Evolutionary conservation across 2,329 filamentous ascomycete species (phyloP).

Genomic region (Thielaviopsis ethacetica): DNA sequence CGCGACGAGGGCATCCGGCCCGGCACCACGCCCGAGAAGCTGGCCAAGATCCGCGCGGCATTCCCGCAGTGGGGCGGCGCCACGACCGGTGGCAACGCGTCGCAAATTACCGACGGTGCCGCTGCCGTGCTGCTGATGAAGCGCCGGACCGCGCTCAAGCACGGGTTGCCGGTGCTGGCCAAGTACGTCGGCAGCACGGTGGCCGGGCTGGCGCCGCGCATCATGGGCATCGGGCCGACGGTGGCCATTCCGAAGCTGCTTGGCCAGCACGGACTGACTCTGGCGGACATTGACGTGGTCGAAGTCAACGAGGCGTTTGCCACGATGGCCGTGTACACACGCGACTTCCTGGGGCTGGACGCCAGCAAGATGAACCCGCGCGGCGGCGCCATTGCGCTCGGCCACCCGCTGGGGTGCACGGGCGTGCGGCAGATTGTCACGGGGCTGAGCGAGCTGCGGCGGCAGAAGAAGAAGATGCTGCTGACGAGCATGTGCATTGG

Average conservation of each 20-base stretch:
- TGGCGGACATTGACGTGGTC: slow-evolving; percentile 74
- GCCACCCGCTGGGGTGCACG: slow-evolving; percentile 67
- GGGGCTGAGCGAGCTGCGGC: slow-evolving; percentile 67
- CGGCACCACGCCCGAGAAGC: slow-evolving; percentile 69
- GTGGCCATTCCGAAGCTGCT: slow-evolving; percentile 71
- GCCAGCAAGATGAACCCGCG: slow-evolving; percentile 65
- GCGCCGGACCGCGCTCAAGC: slow-evolving; percentile 70
- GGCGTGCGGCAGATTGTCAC: slow-evolving; percentile 76
- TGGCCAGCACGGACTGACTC: slow-evolving; percentile 55
- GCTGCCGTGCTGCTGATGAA: slow-evolving; percentile 88
- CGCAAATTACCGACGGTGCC: slow-evolving; percentile 85
- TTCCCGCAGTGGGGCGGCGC: slow-evolving; percentile 79
- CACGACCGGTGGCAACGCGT: slow-evolving; percentile 86
- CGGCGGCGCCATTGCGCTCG: slow-evolving; percentile 69
- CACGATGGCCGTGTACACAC: slow-evolving; percentile 92
- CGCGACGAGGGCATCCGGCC: slow-evolving; percentile 82
- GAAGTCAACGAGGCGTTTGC: slow-evolving; percentile 98
- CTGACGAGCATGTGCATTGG: slow-evolving; percentile 82
- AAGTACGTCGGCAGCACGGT: slow-evolving; percentile 91
- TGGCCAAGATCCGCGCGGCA: slow-evolving; percentile 74
- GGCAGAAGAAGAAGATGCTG: slow-evolving; percentile 77
- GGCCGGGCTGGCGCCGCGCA: slow-evolving; percentile 74
- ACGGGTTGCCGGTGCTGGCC: slow-evolving; percentile 80
- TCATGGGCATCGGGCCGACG: slow-evolving; percentile 88
- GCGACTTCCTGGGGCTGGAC: slow-evolving; percentile 54